A percentile compares a stretch with the other conserved stretches of the same genome.
These are phyloP conservation scores for Oryza meridionalis DNA, from an alignment of 176 grass and related monocot genomes.

Conservation along the genomic window DNA sequence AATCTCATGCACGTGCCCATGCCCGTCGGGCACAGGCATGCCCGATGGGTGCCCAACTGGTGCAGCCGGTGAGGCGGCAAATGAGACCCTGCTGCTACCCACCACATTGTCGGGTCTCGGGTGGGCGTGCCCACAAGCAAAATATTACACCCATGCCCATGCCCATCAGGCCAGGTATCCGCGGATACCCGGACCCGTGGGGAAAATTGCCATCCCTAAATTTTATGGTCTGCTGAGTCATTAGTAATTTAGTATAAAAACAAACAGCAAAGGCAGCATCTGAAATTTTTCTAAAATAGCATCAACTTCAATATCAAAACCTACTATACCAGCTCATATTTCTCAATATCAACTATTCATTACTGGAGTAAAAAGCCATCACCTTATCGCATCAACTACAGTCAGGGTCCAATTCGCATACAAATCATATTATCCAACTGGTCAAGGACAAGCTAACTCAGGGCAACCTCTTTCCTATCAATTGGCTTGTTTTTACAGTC, in stretches of 20 bases:
- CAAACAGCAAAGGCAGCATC: not conserved
- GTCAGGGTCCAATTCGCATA: not conserved
- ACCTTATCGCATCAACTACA: not conserved
- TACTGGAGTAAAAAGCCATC: too few species aligned
- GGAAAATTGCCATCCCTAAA: too few species aligned
- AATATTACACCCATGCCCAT: too few species aligned
- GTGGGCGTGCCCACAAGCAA: too few species aligned
- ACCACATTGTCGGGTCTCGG: too few species aligned
- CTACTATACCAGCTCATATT: not conserved
- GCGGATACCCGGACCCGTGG: too few species aligned
- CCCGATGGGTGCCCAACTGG: too few species aligned
- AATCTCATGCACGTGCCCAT: too few species aligned
- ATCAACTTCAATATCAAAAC: constrained; percentile 7
- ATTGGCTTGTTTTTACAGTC: not conserved
- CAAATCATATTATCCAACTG: not conserved
- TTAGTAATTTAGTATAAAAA: not conserved
- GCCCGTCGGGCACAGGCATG: too few species aligned
- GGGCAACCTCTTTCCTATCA: not conserved
- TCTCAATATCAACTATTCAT: not conserved
- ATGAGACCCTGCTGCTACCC: too few species aligned
- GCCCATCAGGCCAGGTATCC: too few species aligned
- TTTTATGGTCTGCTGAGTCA: not conserved
- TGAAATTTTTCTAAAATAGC: not conserved
- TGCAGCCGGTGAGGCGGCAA: too few species aligned
- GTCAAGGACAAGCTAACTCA: not conserved